phyloP scores from a whole-genome alignment of 179 eudicot genomes.

The Silene vulgaris region DNA sequence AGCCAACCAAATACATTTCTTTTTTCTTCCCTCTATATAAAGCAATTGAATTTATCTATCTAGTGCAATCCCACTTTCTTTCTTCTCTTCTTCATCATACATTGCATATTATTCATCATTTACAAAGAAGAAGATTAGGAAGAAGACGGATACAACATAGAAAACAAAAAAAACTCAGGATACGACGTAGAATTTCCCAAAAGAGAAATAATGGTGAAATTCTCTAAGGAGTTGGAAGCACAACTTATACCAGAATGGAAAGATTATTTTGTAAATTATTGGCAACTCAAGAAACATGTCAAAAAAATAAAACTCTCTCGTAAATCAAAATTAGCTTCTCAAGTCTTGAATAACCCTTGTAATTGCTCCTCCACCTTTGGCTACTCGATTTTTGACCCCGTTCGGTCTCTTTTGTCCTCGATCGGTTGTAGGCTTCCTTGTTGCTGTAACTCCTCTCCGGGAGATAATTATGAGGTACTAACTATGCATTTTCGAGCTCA shows the following conservation, averaged over 20 bases:
- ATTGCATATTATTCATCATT: slow-evolving; percentile 30
- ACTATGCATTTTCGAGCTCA: neutral
- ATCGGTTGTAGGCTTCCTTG: slow-evolving; percentile 27
- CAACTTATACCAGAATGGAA: slow-evolving; percentile 98
- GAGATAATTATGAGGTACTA: slow-evolving; percentile 11
- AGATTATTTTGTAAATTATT: slow-evolving; percentile 84
- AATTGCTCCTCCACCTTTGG: slow-evolving; percentile 30
- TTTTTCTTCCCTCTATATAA: slow-evolving; percentile 24
- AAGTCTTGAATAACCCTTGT: slow-evolving; percentile 20
- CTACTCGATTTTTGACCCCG: slow-evolving; percentile 54
- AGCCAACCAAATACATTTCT: slow-evolving; percentile 19
- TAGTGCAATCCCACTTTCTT: slow-evolving; percentile 4
- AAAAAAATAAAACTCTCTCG: slow-evolving; percentile 58
- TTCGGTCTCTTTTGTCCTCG: slow-evolving; percentile 25
- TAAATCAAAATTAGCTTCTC: slow-evolving; percentile 31
- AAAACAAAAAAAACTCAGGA: no score
- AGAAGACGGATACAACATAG: neutral
- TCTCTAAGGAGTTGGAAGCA: slow-evolving; percentile 81
- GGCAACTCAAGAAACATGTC: slow-evolving; percentile 64
- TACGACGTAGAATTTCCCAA: no score
- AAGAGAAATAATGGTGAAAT: slow-evolving; percentile 58
- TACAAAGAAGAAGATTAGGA: slow-evolving; percentile 39
- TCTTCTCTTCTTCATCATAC: neutral
- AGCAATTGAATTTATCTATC: slow-evolving; percentile 16
- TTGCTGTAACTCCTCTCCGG: slow-evolving; percentile 11